Percentiles rank a stretch among this genome's conserved stretches.
These are phyloP conservation scores for Cutaneotrichosporon spelunceum DNA, from an alignment of 1,284 basidiomycete genomes.

Conservation along the genomic window DNA sequence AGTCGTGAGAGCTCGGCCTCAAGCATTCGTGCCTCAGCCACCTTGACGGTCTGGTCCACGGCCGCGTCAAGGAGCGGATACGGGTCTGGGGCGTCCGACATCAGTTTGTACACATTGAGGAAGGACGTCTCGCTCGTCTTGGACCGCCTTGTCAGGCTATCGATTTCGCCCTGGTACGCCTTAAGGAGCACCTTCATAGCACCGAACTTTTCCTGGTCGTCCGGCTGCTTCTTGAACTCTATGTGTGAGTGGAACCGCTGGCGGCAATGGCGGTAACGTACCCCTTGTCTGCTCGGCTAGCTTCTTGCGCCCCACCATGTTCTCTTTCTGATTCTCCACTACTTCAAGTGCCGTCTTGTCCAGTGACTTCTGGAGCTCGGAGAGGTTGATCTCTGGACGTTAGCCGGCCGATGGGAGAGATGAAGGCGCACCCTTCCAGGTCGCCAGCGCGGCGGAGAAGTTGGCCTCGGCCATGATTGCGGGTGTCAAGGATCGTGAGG, in stretches of 20 bases:
- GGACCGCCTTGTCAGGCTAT: slow-evolving; percentile 84
- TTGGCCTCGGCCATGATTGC: slow-evolving; percentile 54
- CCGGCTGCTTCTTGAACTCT: slow-evolving; percentile 91
- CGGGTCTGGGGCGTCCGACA: slow-evolving; percentile 92
- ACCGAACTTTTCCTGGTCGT: slow-evolving; percentile 74
- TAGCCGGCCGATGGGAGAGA: not conserved
- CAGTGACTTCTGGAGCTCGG: slow-evolving; percentile 85
- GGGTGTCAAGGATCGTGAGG: slow-evolving; percentile 7
- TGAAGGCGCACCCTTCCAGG: slow-evolving; percentile 70
- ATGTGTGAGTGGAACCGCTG: slow-evolving; percentile 3
- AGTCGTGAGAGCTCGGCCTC: slow-evolving; percentile 68
- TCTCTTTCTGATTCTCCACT: slow-evolving; percentile 97
- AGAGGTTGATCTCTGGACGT: slow-evolving; percentile 71
- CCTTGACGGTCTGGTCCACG: slow-evolving; percentile 84
- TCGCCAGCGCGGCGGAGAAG: slow-evolving; percentile 77
- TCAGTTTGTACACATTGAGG: slow-evolving; percentile 84
- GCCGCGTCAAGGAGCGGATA: slow-evolving; percentile 92
- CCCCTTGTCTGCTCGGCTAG: slow-evolving; percentile 92
- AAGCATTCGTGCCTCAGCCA: slow-evolving; percentile 71
- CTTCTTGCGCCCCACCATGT: slow-evolving; percentile 84
- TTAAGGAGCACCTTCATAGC: slow-evolving; percentile 85
- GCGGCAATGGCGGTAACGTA: slow-evolving; percentile 36
- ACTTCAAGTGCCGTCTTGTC: slow-evolving; percentile 87
- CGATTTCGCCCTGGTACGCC: slow-evolving; percentile 95
- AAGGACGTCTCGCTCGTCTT: slow-evolving; percentile 92